Conservation (phyloP, 208 protist species). For the Novymonas esmeraldas region DNA sequence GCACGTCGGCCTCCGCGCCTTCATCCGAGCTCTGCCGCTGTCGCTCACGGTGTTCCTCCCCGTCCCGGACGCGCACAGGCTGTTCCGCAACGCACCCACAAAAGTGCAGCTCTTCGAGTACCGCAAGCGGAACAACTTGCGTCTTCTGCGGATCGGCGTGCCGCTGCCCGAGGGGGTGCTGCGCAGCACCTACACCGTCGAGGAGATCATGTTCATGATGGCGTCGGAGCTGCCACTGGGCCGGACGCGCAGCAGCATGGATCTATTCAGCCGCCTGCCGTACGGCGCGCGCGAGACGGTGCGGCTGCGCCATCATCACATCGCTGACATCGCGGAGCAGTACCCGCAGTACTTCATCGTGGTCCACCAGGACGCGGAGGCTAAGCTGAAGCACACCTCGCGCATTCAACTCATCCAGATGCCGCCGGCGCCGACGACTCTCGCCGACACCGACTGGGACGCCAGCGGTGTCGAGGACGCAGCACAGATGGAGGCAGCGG, state of each 20-base stretch:
- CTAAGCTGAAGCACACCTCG: constrained; percentile 5
- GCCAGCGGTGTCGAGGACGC: neutral
- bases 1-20: constrained; percentile 46
- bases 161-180: constrained; percentile 58
- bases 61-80: constrained; percentile 15
- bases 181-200: constrained; percentile 44
- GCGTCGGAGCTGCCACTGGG: constrained; percentile 38
- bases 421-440: constrained; percentile 17
- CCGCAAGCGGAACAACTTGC: constrained; percentile 40
- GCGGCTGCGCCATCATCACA: constrained; percentile 18
- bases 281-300: constrained; percentile 47
- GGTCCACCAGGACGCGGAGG: constrained; percentile 31
- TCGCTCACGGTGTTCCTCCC: constrained; percentile 54
- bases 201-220: constrained; percentile 50
- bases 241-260: constrained; percentile 10
- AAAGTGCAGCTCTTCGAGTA: constrained; percentile 75
- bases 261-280: constrained; percentile 44
- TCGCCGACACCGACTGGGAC: constrained; percentile 1
- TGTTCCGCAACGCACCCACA: constrained; percentile 40
- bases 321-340: constrained; percentile 33
- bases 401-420: constrained; percentile 32
- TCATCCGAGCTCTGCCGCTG: constrained; percentile 38
- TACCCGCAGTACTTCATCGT: constrained; percentile 60
- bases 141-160: constrained; percentile 49
- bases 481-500: neutral